Evolutionary conservation across 169 alveolate species (phyloP), one percentile per base, ranked within the genome.

Genomic region (Cryptosporidium canis): DNA sequence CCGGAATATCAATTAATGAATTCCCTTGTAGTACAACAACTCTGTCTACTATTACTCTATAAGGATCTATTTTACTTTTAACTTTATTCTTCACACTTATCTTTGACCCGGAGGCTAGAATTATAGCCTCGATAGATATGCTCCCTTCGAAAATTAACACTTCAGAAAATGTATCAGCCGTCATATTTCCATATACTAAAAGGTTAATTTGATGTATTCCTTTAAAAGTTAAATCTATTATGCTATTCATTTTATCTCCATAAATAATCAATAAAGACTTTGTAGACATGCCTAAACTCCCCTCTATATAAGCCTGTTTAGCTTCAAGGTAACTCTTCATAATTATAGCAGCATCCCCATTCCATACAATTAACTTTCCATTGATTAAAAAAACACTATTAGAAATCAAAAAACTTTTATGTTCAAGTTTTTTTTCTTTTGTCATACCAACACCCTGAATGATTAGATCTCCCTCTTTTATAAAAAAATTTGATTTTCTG

Each of bases 11-110:
- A n/a, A 77, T 43, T 41, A 55, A 24, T 44, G 87, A 77, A 27
- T 77, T 24, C n/a, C 87, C 87, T 61, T 77, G 68, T 77, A 77
- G 43, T 24, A 77, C 55, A 24, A 77, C 39, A 12, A 31, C 87
- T 11, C 45, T 41, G 44, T 77, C 24, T 53, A 77, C 33, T 1
- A 3, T 18, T 58, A 77, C 77, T 77, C 39, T 29, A 16, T 77
- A 61, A 0, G 8, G 16, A 0, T 51, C 27, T 21, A 0, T n/a
- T 7, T 1, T 33, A 51, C 18, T 61, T 9, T 61, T 35, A 8
- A n/a, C 16, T 33, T 35, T 29, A 3, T 12, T 61, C 27, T 27
- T 37, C 4, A 43, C n/a, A 27, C 29, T 55, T 43, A 77, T n/a
- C 27, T 56, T 55, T 33, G 87, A 77, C 33, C 41, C 21, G 0